Evolutionary conservation across 495 filamentous ascomycete genomes (phyloP).

Genomic region (Aspergillus ostianus): DNA sequence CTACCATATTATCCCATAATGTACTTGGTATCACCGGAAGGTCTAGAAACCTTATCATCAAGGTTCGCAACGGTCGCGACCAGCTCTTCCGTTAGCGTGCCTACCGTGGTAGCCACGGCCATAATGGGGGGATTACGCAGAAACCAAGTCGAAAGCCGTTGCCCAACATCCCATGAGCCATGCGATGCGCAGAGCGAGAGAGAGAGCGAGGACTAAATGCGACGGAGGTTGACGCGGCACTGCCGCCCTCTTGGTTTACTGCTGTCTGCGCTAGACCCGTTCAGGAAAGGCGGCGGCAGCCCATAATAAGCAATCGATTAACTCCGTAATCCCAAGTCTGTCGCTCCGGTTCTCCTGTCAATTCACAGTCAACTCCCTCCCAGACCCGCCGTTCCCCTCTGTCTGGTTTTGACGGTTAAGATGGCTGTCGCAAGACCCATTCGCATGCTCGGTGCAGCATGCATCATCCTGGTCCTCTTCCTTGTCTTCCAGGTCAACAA

Average conservation of each 20-base stretch:
- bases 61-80: conserved; percentile 32
- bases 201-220: background rate
- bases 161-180: conserved; percentile 9
- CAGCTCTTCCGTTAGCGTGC: conserved; percentile 35
- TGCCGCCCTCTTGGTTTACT: conserved; percentile 6
- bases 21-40: background rate
- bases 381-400: conserved; percentile 22
- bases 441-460: conserved; percentile 70
- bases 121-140: conserved; percentile 29
- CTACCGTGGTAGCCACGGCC: conserved; percentile 44
- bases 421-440: conserved; percentile 86
- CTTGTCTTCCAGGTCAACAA: conserved; percentile 70
- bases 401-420: conserved; percentile 24
- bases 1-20: conserved; percentile 33
- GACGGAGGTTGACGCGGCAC: conserved; percentile 14
- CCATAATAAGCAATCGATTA: background rate
- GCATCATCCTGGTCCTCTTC: conserved; percentile 68
- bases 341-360: conserved; percentile 12
- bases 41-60: conserved; percentile 28
- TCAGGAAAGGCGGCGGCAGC: conserved; percentile 24
- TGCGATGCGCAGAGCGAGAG: conserved; percentile 1
- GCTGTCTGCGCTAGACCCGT: conserved; percentile 28
- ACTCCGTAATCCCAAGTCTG: background rate
- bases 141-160: conserved; percentile 1
- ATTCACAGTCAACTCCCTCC: conserved; percentile 12